phyloP scores from a whole-genome alignment of 73 alveolate species.

The Paramecium biaurelia region DNA sequence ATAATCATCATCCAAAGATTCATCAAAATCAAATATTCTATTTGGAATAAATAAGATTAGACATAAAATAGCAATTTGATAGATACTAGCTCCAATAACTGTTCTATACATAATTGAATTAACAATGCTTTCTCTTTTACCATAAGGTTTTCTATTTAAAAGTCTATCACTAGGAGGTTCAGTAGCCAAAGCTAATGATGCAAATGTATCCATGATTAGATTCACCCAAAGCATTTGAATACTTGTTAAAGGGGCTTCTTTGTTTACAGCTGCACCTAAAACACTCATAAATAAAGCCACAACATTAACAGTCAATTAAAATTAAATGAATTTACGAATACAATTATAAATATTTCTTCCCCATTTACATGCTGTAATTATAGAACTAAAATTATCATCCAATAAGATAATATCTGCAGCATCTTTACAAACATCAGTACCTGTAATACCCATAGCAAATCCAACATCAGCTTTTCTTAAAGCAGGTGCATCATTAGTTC shows the following conservation, averaged over 20 bases:
- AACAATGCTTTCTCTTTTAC: conserved; percentile 84
- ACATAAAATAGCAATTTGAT: conserved; percentile 72
- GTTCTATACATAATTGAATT: conserved; percentile 90
- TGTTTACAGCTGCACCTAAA: conserved; percentile 83
- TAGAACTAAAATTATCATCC: conserved; percentile 85
- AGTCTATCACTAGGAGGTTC: conserved; percentile 93
- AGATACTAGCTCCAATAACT: conserved; percentile 78
- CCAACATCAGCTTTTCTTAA: conserved; percentile 73
- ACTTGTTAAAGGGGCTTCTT: conserved; percentile 81
- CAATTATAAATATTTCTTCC: conserved; percentile 81
- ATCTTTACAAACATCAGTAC: conserved; percentile 87
- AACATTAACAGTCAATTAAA: conserved; percentile 89
- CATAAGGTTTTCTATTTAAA: conserved; percentile 86
- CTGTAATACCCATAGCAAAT: conserved; percentile 79
- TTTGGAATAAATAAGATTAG: conserved; percentile 64
- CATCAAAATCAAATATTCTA: neutral
- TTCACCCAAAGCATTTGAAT: conserved; percentile 97
- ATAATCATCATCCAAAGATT: neutral
- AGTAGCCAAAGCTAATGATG: conserved; percentile 95
- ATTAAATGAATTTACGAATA: conserved; percentile 80
- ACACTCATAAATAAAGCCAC: conserved; percentile 84
- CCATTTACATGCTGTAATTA: conserved; percentile 72
- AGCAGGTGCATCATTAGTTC: conserved; percentile 84
- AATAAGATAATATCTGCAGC: conserved; percentile 87
- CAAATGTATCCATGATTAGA: conserved; percentile 96